phyloP scores from a whole-genome alignment of 192 early-diverging fungal genomes.

The Rhizoclosmatium globosum region DNA sequence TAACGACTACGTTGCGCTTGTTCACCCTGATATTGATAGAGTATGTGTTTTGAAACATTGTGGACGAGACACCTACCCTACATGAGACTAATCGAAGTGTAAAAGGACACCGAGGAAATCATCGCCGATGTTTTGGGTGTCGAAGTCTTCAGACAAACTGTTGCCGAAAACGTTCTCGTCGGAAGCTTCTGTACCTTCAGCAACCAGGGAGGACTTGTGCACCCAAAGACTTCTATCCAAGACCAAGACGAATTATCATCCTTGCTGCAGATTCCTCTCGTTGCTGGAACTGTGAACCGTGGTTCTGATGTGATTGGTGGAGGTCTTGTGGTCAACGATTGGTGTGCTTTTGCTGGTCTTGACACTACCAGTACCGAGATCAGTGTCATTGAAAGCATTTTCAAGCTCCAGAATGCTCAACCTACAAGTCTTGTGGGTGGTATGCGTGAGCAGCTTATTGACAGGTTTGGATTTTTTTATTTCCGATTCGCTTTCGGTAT shows the following conservation, averaged over 20 bases:
- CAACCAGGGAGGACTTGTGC: constrained; percentile 97
- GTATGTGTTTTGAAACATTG: constrained; percentile 31
- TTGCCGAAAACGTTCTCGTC: constrained; percentile 97
- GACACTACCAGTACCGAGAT: constrained; percentile 97
- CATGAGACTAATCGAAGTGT: constrained; percentile 2
- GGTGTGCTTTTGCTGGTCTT: constrained; percentile 95
- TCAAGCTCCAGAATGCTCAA: constrained; percentile 93
- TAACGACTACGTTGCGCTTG: constrained; percentile 98
- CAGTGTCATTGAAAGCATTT: constrained; percentile 96
- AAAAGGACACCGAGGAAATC: constrained; percentile 95
- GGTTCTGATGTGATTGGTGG: constrained; percentile 98
- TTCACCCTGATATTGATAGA: constrained; percentile 97
- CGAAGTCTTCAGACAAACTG: constrained; percentile 98
- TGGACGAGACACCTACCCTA: neutral
- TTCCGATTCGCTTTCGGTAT: too few species aligned
- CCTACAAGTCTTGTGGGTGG: constrained; percentile 92
- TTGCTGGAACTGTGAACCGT: constrained; percentile 98
- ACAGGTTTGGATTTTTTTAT: constrained; percentile 48
- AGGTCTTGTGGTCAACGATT: constrained; percentile 98
- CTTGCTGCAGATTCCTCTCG: constrained; percentile 94
- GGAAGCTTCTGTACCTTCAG: constrained; percentile 94
- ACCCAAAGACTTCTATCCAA: constrained; percentile 93
- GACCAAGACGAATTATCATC: constrained; percentile 98
- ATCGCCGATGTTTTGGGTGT: constrained; percentile 98
- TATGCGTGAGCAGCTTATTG: constrained; percentile 93